These are phyloP conservation scores for Lyophyllum shimeji DNA, from an alignment of 768 basidiomycete species.

Conservation along the genomic window DNA sequence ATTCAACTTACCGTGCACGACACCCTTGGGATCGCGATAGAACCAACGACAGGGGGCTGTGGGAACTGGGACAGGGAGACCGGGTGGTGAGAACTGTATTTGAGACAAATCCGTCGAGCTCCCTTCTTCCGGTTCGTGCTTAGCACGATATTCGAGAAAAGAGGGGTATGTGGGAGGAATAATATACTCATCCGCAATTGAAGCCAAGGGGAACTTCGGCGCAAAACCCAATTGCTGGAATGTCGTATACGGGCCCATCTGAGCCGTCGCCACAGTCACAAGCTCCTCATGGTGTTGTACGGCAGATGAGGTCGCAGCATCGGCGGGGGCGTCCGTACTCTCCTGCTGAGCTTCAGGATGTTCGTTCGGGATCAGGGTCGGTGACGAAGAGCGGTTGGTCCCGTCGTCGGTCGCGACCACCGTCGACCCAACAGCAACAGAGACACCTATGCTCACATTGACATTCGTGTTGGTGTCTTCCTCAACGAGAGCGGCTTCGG, in stretches of 20 bases:
- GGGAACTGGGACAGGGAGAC: slow-evolving; percentile 69
- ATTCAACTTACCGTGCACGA: slow-evolving; percentile 64
- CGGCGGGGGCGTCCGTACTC: slow-evolving; percentile 27
- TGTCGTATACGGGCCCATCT: slow-evolving; percentile 84
- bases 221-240: slow-evolving; percentile 89
- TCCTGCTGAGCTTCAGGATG: slow-evolving; percentile 39
- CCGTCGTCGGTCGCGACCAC: slow-evolving; percentile 34
- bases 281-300: slow-evolving; percentile 63
- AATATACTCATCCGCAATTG: slow-evolving; percentile 87
- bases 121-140: slow-evolving; percentile 59
- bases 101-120: slow-evolving; percentile 49
- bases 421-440: slow-evolving; percentile 45
- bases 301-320: slow-evolving; percentile 32
- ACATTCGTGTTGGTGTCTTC: slow-evolving; percentile 58
- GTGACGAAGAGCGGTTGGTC: slow-evolving; percentile 30
- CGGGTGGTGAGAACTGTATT: slow-evolving; percentile 76
- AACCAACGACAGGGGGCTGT: slow-evolving; percentile 75
- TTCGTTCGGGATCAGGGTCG: slow-evolving; percentile 40
- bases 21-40: slow-evolving; percentile 80
- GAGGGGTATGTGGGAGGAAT: slow-evolving; percentile 89
- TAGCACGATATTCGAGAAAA: slow-evolving; percentile 68
- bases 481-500: slow-evolving; percentile 43
- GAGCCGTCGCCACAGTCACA: slow-evolving; percentile 62
- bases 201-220: slow-evolving; percentile 83
- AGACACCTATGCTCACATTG: slow-evolving; percentile 62